Conservation (phyloP, 2,329 filamentous ascomycete species). For the Hymenoscyphus fructigenus region DNA sequence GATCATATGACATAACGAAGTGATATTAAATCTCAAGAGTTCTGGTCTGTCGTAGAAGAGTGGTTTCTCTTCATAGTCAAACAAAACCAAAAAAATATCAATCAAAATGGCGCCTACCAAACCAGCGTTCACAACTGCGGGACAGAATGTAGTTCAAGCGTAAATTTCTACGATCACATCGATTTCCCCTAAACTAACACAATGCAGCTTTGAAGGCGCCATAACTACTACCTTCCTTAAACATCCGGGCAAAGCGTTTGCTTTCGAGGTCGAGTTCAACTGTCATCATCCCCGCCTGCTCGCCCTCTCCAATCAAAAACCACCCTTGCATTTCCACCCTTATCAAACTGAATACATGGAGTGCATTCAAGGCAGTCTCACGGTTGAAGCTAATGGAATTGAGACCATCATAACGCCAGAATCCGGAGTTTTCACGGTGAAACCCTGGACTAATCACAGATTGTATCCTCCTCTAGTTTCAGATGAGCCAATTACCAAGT, state of each 20-base stretch:
- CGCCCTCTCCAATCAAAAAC: slow-evolving; percentile 2
- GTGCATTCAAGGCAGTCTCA: slow-evolving; percentile 32
- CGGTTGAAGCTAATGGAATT: slow-evolving; percentile 35
- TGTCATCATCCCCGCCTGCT: slow-evolving; percentile 2
- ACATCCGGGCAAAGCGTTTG: neutral
- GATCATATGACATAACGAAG: neutral
- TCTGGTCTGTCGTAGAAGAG: neutral
- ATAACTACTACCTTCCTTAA: slow-evolving; percentile 3
- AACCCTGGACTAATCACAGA: slow-evolving; percentile 30
- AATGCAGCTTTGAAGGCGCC: slow-evolving; percentile 3
- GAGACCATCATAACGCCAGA: slow-evolving; percentile 26
- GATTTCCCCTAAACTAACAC: neutral
- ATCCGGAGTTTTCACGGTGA: slow-evolving; percentile 35
- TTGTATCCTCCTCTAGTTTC: slow-evolving; percentile 29
- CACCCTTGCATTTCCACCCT: slow-evolving; percentile 37
- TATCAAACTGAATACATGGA: slow-evolving; percentile 37
- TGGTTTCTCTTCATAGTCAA: neutral
- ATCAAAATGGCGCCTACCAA: neutral
- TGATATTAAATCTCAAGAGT: neutral
- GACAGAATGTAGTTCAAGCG: neutral
- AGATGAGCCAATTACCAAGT: slow-evolving; percentile 22
- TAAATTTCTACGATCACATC: neutral
- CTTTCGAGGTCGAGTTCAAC: slow-evolving; percentile 2
- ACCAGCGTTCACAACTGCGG: neutral
- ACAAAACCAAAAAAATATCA: neutral